Conservation (phyloP, 441 rosid genomes). For the Oxalis stricta region DNA sequence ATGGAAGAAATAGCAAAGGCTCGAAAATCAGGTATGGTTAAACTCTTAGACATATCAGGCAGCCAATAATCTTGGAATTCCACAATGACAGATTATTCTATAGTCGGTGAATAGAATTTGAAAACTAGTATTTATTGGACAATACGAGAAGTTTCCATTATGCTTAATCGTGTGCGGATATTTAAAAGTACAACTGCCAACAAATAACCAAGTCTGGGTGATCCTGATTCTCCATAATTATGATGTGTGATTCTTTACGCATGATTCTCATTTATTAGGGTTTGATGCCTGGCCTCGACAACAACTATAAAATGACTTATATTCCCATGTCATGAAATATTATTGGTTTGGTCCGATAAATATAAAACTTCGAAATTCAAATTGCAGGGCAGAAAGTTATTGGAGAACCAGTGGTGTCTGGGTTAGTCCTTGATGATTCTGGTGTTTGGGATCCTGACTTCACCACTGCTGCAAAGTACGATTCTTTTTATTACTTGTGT, state of each 20-base stretch:
- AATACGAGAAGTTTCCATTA: no score
- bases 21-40: constrained; percentile 53
- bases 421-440: constrained; percentile 75
- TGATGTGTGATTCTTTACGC: no score
- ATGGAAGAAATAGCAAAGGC: constrained; percentile 97
- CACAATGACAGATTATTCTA: not conserved
- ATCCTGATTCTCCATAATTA: no score
- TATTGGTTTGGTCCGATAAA: not conserved
- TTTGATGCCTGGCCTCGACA: no score
- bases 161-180: no score
- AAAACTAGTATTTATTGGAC: no score
- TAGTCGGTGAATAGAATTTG: no score
- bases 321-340: not conserved
- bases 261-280: no score
- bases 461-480: constrained; percentile 66
- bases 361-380: no score
- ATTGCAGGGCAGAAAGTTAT: constrained; percentile 77
- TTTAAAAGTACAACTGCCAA: no score
- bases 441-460: constrained; percentile 83
- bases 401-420: constrained; percentile 92
- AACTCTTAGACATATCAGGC: not conserved
- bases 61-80: not conserved
- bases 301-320: no score
- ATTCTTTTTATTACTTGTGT: not conserved
- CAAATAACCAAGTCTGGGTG: no score